A percentile compares a stretch with the other conserved stretches of the same genome.
Conservation (phyloP, 148 eudicot genomes). For the Rhododendron ferrugineum region DNA sequence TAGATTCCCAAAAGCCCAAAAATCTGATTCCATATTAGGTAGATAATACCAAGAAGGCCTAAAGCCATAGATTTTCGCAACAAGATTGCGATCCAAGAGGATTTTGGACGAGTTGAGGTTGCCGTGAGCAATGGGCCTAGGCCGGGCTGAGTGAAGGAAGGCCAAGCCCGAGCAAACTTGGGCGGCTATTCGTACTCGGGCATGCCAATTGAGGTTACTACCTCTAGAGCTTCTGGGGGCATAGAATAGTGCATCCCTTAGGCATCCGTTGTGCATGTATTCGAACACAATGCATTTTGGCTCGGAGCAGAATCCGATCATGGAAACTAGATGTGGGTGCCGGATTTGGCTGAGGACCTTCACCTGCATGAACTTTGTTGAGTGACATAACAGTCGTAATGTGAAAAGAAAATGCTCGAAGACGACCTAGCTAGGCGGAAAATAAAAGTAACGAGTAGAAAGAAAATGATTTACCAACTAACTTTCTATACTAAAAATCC, state of each 20-base stretch:
- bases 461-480: neutral
- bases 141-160: constrained; percentile 56
- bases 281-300: constrained; percentile 63
- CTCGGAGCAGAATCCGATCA: constrained; percentile 64
- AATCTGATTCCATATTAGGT: constrained; percentile 28
- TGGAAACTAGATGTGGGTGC: constrained; percentile 49
- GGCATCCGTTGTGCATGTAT: constrained; percentile 66
- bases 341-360: constrained; percentile 40
- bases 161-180: constrained; percentile 46
- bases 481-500: neutral
- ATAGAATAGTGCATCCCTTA: constrained; percentile 52
- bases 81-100: constrained; percentile 52
- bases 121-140: constrained; percentile 46
- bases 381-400: neutral
- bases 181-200: constrained; percentile 54
- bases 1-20: constrained; percentile 52
- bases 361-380: constrained; percentile 40
- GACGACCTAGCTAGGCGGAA: neutral
- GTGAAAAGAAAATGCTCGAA: neutral
- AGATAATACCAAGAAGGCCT: constrained; percentile 20
- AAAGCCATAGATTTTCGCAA: constrained; percentile 42
- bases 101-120: constrained; percentile 52
- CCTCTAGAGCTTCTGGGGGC: constrained; percentile 14
- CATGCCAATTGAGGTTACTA: constrained; percentile 55
- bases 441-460: neutral